Evolutionary conservation across 2,329 filamentous ascomycete species (phyloP), one percentile per base, ranked within the genome.

Genomic region (Arthrobotrys conoides): DNA sequence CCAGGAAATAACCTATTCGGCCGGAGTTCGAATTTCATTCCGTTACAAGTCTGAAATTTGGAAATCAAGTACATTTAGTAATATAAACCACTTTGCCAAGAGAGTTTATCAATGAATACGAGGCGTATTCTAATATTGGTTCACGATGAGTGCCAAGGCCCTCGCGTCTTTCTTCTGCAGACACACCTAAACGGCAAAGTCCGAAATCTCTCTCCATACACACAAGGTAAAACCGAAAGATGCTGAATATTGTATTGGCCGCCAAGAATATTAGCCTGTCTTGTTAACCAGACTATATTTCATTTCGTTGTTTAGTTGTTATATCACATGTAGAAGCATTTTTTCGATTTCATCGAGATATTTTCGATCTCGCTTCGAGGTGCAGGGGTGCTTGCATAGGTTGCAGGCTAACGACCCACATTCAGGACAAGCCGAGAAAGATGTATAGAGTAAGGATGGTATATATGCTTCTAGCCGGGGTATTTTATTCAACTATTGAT

Each of bases 291-390:
- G 8, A 38, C 36, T 38, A 10, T 38, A 38, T n/a, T 30, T 30
- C 3, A 41, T 41, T 12, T 12, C 38, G 8, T 36, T 36, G 33
- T 8, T 36, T 10, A 20, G 2, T 6, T 30, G 6, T 30, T 30
- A 20, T 36, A 20, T 14, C 30, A 59, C 4, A 30, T 36, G n/a
- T 18, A 38, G 53, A 59, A 59, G 33, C 33, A 22, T 59, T 41
- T 22, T 24, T 3, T 59, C 53, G 53, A 59, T 59, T 55, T 38
- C 30, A 59, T 59, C 30, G 18, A 22, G 33, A 41, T 59, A 38
- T 22, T 20, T 41, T 59, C 53, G 53, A 59, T 59, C 53, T 59
- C 53, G 53, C 53, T 59, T 59, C 53, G 53, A 59, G 18, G 30
- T 22, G n/a, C 53, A 59, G n/a, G 53, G 53, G 53, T 38, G 22